phyloP scores from a whole-genome alignment of 139 green algal species.

The Micractinium sp. region DNA sequence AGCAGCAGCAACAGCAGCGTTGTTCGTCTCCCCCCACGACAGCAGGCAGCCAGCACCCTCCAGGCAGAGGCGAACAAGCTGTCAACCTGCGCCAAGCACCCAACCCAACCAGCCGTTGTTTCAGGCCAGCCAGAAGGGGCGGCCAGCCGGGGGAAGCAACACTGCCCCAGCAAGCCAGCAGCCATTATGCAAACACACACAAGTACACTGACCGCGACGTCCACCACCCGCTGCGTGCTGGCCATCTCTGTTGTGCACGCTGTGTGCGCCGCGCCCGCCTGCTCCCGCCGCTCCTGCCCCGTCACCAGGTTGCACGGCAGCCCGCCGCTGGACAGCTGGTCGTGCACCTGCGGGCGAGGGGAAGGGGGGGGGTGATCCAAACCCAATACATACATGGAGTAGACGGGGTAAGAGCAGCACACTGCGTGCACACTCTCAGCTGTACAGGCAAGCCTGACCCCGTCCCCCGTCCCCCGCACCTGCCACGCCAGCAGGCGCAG shows the following conservation, averaged over 20 bases:
- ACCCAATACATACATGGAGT: too few species aligned
- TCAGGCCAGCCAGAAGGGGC: too few species aligned
- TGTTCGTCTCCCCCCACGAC: too few species aligned
- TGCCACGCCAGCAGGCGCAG: conserved; percentile 94
- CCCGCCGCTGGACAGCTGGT: conserved; percentile 48
- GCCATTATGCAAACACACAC: background rate
- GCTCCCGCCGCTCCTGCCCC: conserved; percentile 84
- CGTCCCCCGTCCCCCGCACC: conserved; percentile 9
- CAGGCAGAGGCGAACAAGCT: too few species aligned
- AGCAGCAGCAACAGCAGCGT: background rate
- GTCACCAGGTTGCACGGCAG: conserved; percentile 60
- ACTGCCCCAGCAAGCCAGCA: background rate
- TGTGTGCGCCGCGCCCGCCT: conserved; percentile 77
- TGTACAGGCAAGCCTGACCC: background rate
- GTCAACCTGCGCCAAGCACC: too few species aligned
- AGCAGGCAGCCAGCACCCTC: too few species aligned
- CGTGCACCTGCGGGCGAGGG: conserved; percentile 46
- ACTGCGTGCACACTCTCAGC: background rate
- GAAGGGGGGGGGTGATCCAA: background rate
- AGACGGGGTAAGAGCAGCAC: too few species aligned
- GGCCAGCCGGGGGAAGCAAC: too few species aligned
- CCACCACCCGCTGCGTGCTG: conserved; percentile 35
- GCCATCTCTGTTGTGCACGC: conserved; percentile 96
- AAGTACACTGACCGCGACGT: conserved; percentile 9
- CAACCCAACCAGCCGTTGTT: too few species aligned